Conservation (phyloP, 176 grass and related monocot genomes). For the Eragrostis curvula region DNA sequence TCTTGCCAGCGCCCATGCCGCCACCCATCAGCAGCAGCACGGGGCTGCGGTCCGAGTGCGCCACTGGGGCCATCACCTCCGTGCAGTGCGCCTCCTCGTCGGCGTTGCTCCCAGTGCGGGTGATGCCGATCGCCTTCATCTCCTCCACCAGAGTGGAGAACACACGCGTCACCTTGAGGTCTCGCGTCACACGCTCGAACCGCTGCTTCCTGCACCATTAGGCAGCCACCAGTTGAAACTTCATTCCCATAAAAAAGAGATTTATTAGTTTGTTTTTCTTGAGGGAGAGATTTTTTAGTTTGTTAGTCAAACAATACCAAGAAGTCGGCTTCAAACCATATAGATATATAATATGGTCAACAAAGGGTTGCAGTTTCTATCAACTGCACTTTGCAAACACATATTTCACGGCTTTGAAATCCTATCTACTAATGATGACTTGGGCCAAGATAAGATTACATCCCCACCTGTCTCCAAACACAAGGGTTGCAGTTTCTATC, state of each 20-base stretch:
- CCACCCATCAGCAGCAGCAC: slow-evolving; percentile 79
- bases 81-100: slow-evolving; percentile 38
- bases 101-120: neutral
- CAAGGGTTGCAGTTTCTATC: no score
- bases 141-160: slow-evolving; percentile 89
- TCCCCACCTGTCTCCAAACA: neutral
- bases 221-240: neutral
- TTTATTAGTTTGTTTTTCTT: neutral
- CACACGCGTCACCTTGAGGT: slow-evolving; percentile 83
- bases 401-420: neutral
- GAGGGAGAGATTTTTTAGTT: no score
- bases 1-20: slow-evolving; percentile 85
- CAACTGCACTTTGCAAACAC: neutral
- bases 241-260: neutral
- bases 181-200: slow-evolving; percentile 72
- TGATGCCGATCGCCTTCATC: slow-evolving; percentile 84
- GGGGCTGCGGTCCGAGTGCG: slow-evolving; percentile 46
- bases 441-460: neutral
- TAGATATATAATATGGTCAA: no score
- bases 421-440: neutral
- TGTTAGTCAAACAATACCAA: neutral
- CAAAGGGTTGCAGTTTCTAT: neutral
- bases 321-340: neutral
- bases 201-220: slow-evolving; percentile 64
- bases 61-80: slow-evolving; percentile 78